Evolutionary conservation across 2,329 filamentous ascomycete species (phyloP).

Genomic region (Curvularia spicifera): DNA sequence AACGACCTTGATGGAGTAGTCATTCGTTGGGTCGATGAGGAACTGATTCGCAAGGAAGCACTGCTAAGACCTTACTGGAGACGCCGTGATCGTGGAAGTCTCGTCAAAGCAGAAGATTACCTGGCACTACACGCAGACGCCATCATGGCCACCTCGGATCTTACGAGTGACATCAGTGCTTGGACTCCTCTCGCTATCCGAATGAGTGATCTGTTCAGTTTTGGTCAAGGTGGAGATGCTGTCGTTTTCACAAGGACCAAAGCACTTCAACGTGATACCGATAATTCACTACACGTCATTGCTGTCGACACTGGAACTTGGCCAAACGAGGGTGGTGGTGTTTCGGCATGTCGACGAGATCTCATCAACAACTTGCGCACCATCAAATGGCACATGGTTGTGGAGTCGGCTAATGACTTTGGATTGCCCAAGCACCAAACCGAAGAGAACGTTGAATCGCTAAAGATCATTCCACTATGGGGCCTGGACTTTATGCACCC

Average conservation of each 20-base stretch:
- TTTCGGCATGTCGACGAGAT: conserved; percentile 52
- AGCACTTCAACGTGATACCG: conserved; percentile 54
- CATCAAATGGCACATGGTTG: conserved; percentile 53
- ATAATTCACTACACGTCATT: conserved; percentile 49
- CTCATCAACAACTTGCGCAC: conserved; percentile 53
- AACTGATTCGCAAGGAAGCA: conserved; percentile 45
- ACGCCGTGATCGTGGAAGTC: conserved; percentile 46
- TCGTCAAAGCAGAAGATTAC: conserved; percentile 48
- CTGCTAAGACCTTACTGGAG: conserved; percentile 49
- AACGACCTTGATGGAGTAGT: conserved; percentile 49
- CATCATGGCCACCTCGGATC: conserved; percentile 59
- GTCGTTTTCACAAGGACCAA: conserved; percentile 59
- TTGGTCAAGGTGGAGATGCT: conserved; percentile 61
- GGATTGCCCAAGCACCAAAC: conserved; percentile 53
- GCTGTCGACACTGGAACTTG: conserved; percentile 53
- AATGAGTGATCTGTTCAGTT: conserved; percentile 59
- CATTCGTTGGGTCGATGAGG: conserved; percentile 51
- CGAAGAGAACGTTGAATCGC: conserved; percentile 52
- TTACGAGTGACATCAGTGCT: conserved; percentile 59
- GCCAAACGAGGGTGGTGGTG: conserved; percentile 53
- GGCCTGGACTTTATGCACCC: conserved; percentile 53
- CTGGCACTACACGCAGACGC: conserved; percentile 55
- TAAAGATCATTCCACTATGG: conserved; percentile 53
- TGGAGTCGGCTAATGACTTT: conserved; percentile 53
- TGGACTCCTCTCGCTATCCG: conserved; percentile 61